Base-by-base conservation (phyloP, 768 basidiomycete species). In the Hypsizygus marmoreus region DNA sequence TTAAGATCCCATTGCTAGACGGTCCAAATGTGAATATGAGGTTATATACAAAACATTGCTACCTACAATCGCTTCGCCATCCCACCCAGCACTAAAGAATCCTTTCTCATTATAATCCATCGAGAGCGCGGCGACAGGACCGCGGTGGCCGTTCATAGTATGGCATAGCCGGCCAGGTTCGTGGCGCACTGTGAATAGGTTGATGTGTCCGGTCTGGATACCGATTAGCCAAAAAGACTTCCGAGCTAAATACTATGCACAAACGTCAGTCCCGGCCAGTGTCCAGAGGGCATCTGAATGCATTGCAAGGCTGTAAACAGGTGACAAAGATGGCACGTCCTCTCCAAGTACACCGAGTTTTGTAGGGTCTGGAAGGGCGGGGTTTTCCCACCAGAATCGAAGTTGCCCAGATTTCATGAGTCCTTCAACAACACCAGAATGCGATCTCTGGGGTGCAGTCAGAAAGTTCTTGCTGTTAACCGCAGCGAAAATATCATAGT, bases 1-100 rank as follows among this genome's bases (percentile, higher is more conserved):
- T 99, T 91, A 28, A 99, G 78, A 68, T 98, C 95, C 95, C 97
- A 98, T 82, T 97, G 91, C 95, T 98, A 56, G 32, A 22, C 42
- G 34, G 9, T 24, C 46, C 24, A 30, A 57, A 45, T 34, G n/a
- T 39, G 35, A 45, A 28, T 48, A 55, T 43, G 49, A 41, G 29
- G 33, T 46, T 35, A 35, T 9, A 14, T 35, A 35, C 44, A 11
- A 25, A 29, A 33, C 44, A 13, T 17, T 26, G 14, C 34, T 16
- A 75, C 89, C 64, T 63, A 93, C 94, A 34, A 83, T 74, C 11
- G 91, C 86, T 54, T 88, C 82, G 9, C 92, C 90, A 61, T 98
- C 97, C 95, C 95, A 97, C 14, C 92, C 86, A 4, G 91, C 94
- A 60, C 91, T 95, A 56, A 93, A 85, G 53, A 94, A 81, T 0